phyloP scores from a whole-genome alignment of 2,329 filamentous ascomycete species.

The Xylaria sp. region DNA sequence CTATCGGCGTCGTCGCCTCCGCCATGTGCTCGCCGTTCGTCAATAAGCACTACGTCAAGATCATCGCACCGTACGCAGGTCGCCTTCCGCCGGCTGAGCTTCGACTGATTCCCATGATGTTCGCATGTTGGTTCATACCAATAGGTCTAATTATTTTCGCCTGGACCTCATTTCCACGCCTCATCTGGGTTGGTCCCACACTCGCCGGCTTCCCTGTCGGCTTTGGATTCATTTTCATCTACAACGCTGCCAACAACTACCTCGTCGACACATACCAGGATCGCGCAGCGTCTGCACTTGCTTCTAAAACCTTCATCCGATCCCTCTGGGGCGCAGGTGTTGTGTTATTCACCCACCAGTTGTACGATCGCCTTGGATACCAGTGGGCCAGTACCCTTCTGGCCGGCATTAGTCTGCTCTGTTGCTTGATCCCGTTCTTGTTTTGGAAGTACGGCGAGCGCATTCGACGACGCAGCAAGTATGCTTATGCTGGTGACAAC shows the following conservation, averaged over 20 bases:
- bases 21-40: slow-evolving; percentile 75
- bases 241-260: slow-evolving; percentile 82
- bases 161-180: slow-evolving; percentile 69
- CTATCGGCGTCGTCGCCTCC: slow-evolving; percentile 76
- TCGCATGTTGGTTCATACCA: slow-evolving; percentile 76
- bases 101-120: slow-evolving; percentile 85
- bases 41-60: slow-evolving; percentile 80
- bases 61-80: slow-evolving; percentile 45
- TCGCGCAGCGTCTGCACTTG: slow-evolving; percentile 82
- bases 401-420: slow-evolving; percentile 78
- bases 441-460: slow-evolving; percentile 81
- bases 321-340: slow-evolving; percentile 82
- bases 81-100: slow-evolving; percentile 74
- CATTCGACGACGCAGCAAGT: slow-evolving; percentile 76
- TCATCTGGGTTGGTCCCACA: slow-evolving; percentile 77
- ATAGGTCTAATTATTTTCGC: slow-evolving; percentile 68
- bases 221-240: slow-evolving; percentile 85
- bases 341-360: slow-evolving; percentile 83
- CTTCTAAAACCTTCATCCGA: slow-evolving; percentile 82
- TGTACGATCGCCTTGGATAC: slow-evolving; percentile 77
- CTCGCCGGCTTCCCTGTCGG: slow-evolving; percentile 78
- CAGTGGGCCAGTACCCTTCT: slow-evolving; percentile 80
- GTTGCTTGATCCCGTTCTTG: slow-evolving; percentile 83
- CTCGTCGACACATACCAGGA: slow-evolving; percentile 71
- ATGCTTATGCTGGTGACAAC: slow-evolving; percentile 74